A percentile compares a stretch with the other conserved stretches of the same genome.
Evolutionary conservation across 2,329 filamentous ascomycete genomes (phyloP).

Genomic region (Talaromyces rugulosus): DNA sequence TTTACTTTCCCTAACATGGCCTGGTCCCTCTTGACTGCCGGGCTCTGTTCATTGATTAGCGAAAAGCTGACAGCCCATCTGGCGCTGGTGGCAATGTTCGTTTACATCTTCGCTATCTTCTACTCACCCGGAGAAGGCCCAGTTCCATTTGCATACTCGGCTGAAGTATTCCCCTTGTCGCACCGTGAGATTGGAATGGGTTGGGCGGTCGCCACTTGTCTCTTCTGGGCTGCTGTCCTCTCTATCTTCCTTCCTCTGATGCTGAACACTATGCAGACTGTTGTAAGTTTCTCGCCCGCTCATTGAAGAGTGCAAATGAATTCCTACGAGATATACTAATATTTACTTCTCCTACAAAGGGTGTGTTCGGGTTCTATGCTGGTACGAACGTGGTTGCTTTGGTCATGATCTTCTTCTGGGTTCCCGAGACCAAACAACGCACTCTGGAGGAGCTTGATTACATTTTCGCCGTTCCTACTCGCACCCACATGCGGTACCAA

Average conservation of each 20-base stretch:
- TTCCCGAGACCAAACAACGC: conserved; percentile 55
- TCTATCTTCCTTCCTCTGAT: conserved; percentile 49
- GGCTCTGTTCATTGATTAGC: conserved; percentile 54
- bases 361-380: conserved; percentile 19
- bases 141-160: conserved; percentile 51
- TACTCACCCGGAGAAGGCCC: conserved; percentile 62
- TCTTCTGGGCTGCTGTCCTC: conserved; percentile 48
- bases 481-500: conserved; percentile 56
- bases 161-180: conserved; percentile 53
- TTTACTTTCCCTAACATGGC: conserved; percentile 67
- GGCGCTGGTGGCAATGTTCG: conserved; percentile 55
- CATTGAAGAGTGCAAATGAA: conserved; percentile 1
- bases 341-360: neutral
- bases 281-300: conserved; percentile 28
- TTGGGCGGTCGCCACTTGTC: conserved; percentile 42
- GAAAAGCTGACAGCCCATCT: conserved; percentile 42
- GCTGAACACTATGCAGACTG: conserved; percentile 47
- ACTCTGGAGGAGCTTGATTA: conserved; percentile 58
- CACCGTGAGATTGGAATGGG: conserved; percentile 47
- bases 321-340: neutral
- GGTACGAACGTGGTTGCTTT: conserved; percentile 59
- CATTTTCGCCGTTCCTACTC: conserved; percentile 56
- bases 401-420: conserved; percentile 60
- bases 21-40: conserved; percentile 62
- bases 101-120: conserved; percentile 62